A percentile compares a stretch with the other conserved stretches of the same genome.
These are phyloP conservation scores for Calonectria multiphialidica DNA, from an alignment of 2,329 filamentous ascomycete species.

Conservation along the genomic window DNA sequence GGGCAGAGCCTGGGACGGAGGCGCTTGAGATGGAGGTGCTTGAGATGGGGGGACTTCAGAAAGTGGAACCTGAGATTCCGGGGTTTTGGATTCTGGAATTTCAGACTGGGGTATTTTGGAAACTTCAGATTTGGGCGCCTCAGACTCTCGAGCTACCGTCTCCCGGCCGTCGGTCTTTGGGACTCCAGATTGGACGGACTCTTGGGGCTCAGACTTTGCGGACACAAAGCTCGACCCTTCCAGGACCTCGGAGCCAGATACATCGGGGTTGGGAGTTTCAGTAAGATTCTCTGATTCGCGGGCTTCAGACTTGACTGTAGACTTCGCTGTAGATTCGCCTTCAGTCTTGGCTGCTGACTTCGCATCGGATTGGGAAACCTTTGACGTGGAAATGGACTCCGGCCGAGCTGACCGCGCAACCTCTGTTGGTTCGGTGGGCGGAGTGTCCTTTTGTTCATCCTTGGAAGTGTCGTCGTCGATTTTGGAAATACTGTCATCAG, in stretches of 20 bases:
- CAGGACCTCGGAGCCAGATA: constrained; percentile 18
- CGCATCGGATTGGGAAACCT: background rate
- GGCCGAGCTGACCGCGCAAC: background rate
- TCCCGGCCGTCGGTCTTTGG: background rate
- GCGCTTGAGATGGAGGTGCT: background rate
- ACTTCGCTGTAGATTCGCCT: background rate
- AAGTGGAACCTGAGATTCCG: constrained; percentile 2
- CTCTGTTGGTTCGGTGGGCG: constrained; percentile 5
- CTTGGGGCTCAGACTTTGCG: constrained; percentile 24
- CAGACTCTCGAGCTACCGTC: background rate
- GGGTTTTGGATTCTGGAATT: background rate
- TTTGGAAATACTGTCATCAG: constrained; percentile 28
- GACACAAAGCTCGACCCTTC: constrained; percentile 42
- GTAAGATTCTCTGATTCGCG: constrained; percentile 6
- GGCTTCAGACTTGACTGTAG: background rate
- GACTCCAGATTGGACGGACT: background rate
- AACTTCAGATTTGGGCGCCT: constrained; percentile 11
- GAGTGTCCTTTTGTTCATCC: background rate
- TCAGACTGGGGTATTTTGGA: constrained; percentile 15
- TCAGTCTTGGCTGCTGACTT: background rate
- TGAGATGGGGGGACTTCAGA: constrained; percentile 10
- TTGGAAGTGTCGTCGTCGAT: constrained; percentile 17
- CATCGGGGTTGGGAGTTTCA: constrained; percentile 39
- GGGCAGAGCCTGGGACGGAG: constrained; percentile 38
- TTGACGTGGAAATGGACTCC: background rate